These are phyloP conservation scores for Pestalotiopsis fici DNA, from an alignment of 2,329 filamentous ascomycete species.

Conservation along the genomic window DNA sequence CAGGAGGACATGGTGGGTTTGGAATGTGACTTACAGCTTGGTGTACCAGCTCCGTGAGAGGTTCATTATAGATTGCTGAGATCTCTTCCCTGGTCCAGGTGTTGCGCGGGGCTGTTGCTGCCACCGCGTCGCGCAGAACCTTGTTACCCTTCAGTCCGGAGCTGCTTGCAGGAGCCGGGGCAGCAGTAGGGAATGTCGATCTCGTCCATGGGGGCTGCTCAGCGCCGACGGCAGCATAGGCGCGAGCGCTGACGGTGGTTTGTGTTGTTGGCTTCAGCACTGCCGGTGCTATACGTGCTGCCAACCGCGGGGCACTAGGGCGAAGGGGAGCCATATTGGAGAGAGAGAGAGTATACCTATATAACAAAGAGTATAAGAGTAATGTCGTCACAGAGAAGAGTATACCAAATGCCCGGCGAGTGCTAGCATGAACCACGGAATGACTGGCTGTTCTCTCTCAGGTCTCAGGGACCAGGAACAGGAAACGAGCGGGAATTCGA, in stretches of 20 bases:
- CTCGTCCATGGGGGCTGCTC: background rate
- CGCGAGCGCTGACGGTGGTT: background rate
- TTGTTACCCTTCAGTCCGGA: background rate
- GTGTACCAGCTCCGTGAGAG: slow-evolving; percentile 76
- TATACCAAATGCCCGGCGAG: background rate
- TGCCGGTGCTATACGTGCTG: background rate
- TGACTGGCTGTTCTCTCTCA: background rate
- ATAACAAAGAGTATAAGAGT: background rate
- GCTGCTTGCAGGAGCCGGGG: background rate
- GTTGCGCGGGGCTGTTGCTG: slow-evolving; percentile 62
- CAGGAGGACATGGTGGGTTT: background rate
- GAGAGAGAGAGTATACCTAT: background rate
- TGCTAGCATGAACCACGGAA: background rate
- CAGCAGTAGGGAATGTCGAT: background rate
- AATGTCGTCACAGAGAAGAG: background rate
- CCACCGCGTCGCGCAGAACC: slow-evolving; percentile 54
- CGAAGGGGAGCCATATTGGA: background rate
- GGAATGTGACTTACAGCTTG: slow-evolving; percentile 62
- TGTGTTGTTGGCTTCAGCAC: background rate
- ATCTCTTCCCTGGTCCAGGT: slow-evolving; percentile 85
- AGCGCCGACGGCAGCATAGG: slow-evolving; percentile 2
- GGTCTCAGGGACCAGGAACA: background rate
- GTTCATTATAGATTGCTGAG: slow-evolving; percentile 77
- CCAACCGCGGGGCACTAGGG: background rate
- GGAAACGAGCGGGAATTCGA: slow-evolving; percentile 1